Percentiles rank a stretch among this genome's conserved stretches.
These are phyloP conservation scores for Apiotrichum mycotoxinovorans DNA, from an alignment of 1,284 basidiomycete species.

Conservation along the genomic window DNA sequence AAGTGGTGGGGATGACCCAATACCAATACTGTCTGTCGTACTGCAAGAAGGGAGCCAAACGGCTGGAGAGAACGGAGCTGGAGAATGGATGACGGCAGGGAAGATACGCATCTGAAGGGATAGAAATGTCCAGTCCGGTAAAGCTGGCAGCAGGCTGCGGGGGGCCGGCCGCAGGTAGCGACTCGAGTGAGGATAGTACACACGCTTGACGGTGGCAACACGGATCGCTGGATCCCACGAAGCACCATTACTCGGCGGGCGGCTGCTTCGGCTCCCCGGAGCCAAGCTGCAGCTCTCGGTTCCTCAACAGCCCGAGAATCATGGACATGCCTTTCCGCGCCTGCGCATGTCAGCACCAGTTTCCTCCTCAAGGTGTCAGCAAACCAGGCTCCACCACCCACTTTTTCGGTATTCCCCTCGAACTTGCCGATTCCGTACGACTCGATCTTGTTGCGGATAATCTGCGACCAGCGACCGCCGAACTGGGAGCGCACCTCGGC, in stretches of 20 bases:
- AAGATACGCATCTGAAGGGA: not conserved
- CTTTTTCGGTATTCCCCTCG: constrained; percentile 45
- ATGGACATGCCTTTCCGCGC: constrained; percentile 49
- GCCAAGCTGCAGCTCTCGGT: constrained; percentile 10
- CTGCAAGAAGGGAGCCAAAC: not conserved
- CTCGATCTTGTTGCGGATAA: constrained; percentile 47
- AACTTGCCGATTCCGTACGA: constrained; percentile 47
- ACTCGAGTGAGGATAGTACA: too few species aligned
- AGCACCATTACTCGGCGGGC: not conserved
- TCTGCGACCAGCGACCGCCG: constrained; percentile 42
- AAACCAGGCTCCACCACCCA: constrained; percentile 16
- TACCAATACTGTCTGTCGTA: too few species aligned
- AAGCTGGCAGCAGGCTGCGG: too few species aligned
- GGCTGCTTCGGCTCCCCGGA: not conserved
- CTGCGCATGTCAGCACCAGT: constrained; percentile 15
- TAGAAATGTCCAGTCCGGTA: too few species aligned
- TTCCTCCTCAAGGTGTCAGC: not conserved
- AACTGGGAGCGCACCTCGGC: constrained; percentile 47
- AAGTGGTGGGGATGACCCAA: too few species aligned
- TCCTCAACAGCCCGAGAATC: constrained; percentile 37
- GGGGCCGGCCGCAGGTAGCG: too few species aligned
- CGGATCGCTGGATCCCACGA: too few species aligned
- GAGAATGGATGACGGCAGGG: not conserved
- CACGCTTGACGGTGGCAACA: too few species aligned
- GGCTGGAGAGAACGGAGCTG: not conserved